Evolutionary conservation across 352 stramenopile genomes (phyloP), one percentile per base, ranked within the genome.

Genomic region (Globisporangium nunn): DNA sequence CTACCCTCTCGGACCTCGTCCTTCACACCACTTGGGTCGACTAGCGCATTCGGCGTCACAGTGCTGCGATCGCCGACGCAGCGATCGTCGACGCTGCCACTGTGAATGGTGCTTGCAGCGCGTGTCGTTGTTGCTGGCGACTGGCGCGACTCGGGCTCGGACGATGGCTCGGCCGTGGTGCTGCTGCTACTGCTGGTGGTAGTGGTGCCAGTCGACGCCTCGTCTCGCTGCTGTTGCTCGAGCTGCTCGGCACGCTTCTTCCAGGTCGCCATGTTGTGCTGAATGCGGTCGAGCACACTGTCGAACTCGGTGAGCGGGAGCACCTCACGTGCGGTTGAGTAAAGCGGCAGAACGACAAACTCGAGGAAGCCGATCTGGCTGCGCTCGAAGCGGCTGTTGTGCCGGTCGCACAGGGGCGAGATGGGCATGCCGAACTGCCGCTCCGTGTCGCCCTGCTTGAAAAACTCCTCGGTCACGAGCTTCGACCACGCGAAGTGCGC

Each of bases 281-380:
- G 62, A 23, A 90, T 72, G 6, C 59, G 66, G 17, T 72, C 59
- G 15, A 92, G 55, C 11, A 87, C 65, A 5, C 55, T 61, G 57
- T 82, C 70, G 48, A 92, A 81, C 18, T 60, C 51, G 7, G 52
- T 28, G 40, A 88, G 59, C 6, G 67, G 63, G 17, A 92, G 40
- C 28, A 87, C 76, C 40, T 83, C 78, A 2, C 55, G 54, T 6
- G 67, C 82, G 4, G 74, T 67, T 18, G 53, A 61, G 54, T 85
- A 91, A 18, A 91, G 67, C 45, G 81, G 81, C 49, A 87, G 66
- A 23, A 88, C 81, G 7, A 91, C 66, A 55, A 91, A 87, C 49
- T 88, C 76, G 39, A 89, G 62, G 40, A 91, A 91, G 1, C 78
- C 79, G 52, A 89, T 76, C 50, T 91, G 81, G 58, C 64, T 88